Evolutionary conservation across 805 yeast genomes (phyloP), one percentile per base, ranked within the genome.

Genomic region (Lipomyces sp.): DNA sequence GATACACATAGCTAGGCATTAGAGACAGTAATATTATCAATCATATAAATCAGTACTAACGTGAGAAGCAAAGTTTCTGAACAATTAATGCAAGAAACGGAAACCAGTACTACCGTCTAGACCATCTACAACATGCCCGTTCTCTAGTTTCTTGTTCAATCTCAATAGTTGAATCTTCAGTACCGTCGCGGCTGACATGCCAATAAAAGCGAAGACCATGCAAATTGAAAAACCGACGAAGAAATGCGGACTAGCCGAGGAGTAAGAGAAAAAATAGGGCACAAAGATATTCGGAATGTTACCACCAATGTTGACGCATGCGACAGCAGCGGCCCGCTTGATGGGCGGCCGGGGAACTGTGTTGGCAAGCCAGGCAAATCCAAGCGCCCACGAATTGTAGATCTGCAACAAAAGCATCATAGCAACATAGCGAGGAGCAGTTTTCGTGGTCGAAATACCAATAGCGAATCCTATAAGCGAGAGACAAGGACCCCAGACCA

Each of bases 371-470:
- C 83, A 79, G 3, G 82, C 70, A 37, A 76, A 66, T 41, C 74
- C 76, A 13, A 74, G 70, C 14, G 78, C 76, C 65, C 76, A 79
- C 0, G 81, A 72, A 63, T 80, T 76, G 59, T 79, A 77, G 33
- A 80, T 63, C 22, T 82, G 81, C 47, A 80, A 73, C 78, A 80
- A 74, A 42, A 78, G 67, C 48, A 56, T 43, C 81, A 80, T 78
- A 13, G 82, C 75, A 55, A 79, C 75, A 59, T 79, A 79, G 47
- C 83, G 69, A 5, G 82, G 82, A 4, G 79, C 83, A 1, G 77
- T 75, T 47, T 76, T 74, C 45, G 76, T 64, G 0, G 81, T 73
- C 2, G 80, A 65, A 22, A 74, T 78, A 1, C 80, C 72, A 19
- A 80, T 72, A 39, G 75, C 72, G 61, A 76, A 78, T 1, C 82